These are phyloP conservation scores for Globisporangium barbulae DNA, from an alignment of 352 stramenopile species.

Conservation along the genomic window DNA sequence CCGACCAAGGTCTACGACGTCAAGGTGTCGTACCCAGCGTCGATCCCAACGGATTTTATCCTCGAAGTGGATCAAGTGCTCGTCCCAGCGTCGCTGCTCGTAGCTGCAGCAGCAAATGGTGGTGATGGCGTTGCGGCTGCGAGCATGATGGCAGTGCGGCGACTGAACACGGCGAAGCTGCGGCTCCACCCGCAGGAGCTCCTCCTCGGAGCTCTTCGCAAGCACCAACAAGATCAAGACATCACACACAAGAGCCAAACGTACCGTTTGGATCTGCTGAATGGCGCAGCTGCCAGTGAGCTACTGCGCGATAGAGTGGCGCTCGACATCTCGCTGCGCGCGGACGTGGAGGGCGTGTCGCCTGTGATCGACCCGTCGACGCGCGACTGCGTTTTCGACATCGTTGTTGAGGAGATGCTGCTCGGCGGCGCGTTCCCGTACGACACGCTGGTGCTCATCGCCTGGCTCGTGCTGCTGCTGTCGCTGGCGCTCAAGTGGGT, in stretches of 20 bases:
- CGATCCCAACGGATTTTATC: conserved; percentile 48
- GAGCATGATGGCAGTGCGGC: conserved; percentile 21
- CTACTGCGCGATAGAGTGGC: conserved; percentile 11
- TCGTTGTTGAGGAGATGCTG: conserved; percentile 71
- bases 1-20: conserved; percentile 57
- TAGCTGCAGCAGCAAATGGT: neutral
- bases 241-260: neutral
- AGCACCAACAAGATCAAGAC: conserved; percentile 16
- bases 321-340: conserved; percentile 46
- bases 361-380: conserved; percentile 29
- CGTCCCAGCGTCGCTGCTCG: conserved; percentile 17
- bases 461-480: conserved; percentile 48
- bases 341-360: conserved; percentile 49
- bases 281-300: neutral
- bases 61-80: conserved; percentile 42
- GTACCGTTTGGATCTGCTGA: conserved; percentile 29
- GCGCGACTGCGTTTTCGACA: conserved; percentile 62
- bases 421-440: conserved; percentile 45
- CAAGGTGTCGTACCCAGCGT: conserved; percentile 74
- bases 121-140: conserved; percentile 2
- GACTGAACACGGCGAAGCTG: conserved; percentile 71
- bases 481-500: conserved; percentile 29
- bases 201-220: conserved; percentile 23
- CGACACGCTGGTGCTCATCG: conserved; percentile 51
- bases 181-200: conserved; percentile 44